A percentile compares a stretch with the other conserved stretches of the same genome.
These are phyloP conservation scores for Chrysophaeum taylorii DNA, from an alignment of 352 stramenopile species.

Conservation along the genomic window DNA sequence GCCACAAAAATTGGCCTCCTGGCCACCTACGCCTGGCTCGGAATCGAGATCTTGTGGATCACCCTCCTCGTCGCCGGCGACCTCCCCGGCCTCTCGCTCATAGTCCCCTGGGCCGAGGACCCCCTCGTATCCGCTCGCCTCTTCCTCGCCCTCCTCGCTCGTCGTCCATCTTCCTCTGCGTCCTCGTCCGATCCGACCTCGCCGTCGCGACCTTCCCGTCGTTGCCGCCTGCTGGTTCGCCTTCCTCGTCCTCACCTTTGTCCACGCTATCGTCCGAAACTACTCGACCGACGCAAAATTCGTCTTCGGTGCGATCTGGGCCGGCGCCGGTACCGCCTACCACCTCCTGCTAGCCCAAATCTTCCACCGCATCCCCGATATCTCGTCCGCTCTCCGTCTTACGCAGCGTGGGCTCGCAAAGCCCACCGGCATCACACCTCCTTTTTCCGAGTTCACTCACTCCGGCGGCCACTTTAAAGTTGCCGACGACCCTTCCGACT, in stretches of 20 bases:
- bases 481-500: too few relatives aligned
- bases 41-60: background rate
- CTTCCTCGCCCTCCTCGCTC: background rate
- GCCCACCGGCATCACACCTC: too few relatives aligned
- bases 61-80: background rate
- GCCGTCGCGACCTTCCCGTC: constrained; percentile 6
- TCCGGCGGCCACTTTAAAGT: too few relatives aligned
- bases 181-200: background rate
- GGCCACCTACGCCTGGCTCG: background rate
- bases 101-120: background rate
- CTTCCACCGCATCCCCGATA: too few relatives aligned
- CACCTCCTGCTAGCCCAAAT: background rate
- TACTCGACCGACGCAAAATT: background rate
- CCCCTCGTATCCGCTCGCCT: background rate
- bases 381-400: too few relatives aligned
- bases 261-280: background rate
- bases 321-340: background rate
- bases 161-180: background rate
- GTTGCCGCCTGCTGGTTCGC: background rate
- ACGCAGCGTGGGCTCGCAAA: too few relatives aligned
- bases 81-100: background rate
- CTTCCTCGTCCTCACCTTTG: background rate
- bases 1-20: too few relatives aligned
- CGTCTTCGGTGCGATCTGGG: background rate
- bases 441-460: too few relatives aligned